These are phyloP conservation scores for Heliamphora pulchella DNA, from an alignment of 179 eudicot genomes.

Conservation along the genomic window DNA sequence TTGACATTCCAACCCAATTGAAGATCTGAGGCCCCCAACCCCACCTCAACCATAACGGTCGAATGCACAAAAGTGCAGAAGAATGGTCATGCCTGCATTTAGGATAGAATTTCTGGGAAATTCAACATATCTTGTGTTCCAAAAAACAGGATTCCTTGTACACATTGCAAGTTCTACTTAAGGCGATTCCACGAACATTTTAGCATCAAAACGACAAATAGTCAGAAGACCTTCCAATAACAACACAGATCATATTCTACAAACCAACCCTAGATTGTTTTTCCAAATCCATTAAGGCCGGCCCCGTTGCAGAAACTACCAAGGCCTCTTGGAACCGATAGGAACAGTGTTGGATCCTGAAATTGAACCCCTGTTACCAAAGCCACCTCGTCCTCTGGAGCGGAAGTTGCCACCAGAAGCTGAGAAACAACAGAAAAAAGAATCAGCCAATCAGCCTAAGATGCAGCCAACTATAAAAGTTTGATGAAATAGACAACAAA, in stretches of 20 bases:
- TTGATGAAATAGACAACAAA: neutral
- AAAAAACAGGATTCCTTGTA: neutral
- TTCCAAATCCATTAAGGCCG: neutral
- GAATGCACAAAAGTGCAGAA: neutral
- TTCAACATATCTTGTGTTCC: neutral
- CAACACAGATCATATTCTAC: neutral
- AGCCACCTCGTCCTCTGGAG: conserved; percentile 86
- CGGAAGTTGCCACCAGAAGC: conserved; percentile 63
- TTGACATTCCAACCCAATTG: too few species aligned
- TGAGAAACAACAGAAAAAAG: conserved; percentile 11
- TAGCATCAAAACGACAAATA: neutral
- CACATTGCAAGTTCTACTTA: neutral
- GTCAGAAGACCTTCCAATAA: neutral
- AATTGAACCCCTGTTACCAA: conserved; percentile 49
- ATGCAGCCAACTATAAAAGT: neutral
- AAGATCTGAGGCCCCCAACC: neutral
- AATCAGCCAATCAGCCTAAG: neutral
- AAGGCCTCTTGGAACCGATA: conserved; percentile 52
- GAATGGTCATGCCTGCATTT: neutral
- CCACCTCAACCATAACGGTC: neutral
- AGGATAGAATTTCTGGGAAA: neutral
- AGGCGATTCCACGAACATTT: neutral
- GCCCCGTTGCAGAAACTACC: conserved; percentile 29
- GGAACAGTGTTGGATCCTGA: conserved; percentile 79
- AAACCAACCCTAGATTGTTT: neutral